These are phyloP conservation scores for Fragosphaeria purpurea DNA, from an alignment of 2,329 filamentous ascomycete genomes.

Conservation along the genomic window DNA sequence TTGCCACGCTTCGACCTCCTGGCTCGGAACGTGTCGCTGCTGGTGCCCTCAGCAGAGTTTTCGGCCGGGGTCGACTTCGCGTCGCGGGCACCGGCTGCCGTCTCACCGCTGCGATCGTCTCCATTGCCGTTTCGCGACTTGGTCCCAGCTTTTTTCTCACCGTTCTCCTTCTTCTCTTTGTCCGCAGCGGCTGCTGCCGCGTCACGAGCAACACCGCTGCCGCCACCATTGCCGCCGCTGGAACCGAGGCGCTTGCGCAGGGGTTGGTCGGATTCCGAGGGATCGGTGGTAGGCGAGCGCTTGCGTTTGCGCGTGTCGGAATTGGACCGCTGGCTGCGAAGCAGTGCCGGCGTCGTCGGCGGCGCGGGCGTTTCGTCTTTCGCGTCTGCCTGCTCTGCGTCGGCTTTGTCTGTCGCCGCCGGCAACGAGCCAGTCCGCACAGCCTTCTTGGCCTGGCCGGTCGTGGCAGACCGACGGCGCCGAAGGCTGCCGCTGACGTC, in stretches of 20 bases:
- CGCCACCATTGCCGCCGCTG: constrained; percentile 18
- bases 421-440: not conserved
- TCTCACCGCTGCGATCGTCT: constrained; percentile 16
- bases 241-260: constrained; percentile 45
- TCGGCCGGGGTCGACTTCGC: constrained; percentile 7
- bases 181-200: not conserved
- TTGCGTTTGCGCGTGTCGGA: constrained; percentile 39
- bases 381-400: constrained; percentile 14
- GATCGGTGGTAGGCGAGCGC: constrained; percentile 35
- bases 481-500: constrained; percentile 3
- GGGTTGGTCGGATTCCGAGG: constrained; percentile 37
- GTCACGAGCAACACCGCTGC: constrained; percentile 26
- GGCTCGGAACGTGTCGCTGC: constrained; percentile 24
- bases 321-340: constrained; percentile 14
- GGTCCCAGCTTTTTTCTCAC: too few relatives aligned
- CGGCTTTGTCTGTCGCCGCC: too few relatives aligned
- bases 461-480: constrained; percentile 19
- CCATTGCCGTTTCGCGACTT: constrained; percentile 12
- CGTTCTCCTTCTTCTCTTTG: not conserved
- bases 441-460: constrained; percentile 11
- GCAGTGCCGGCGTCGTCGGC: not conserved
- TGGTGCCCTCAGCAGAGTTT: constrained; percentile 20
- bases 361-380: constrained; percentile 14
- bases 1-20: constrained; percentile 33
- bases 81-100: constrained; percentile 16